Conservation (phyloP, 1,139 yeast genomes). For the Yamadazyma atlantica region DNA sequence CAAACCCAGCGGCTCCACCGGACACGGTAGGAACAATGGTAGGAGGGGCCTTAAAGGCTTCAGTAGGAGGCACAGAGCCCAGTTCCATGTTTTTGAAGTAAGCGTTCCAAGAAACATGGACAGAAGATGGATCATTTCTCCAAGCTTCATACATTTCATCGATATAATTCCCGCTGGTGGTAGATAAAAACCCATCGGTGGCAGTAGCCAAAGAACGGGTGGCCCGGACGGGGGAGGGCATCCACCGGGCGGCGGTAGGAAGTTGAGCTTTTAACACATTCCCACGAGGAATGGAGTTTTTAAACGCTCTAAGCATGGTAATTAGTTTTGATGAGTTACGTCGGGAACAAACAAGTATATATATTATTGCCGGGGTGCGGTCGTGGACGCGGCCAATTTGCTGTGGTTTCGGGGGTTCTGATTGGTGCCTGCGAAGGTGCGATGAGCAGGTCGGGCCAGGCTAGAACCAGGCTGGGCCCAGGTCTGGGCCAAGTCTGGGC, state of each 20-base stretch:
- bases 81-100: constrained; percentile 88
- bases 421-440: too few species aligned
- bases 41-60: constrained; percentile 90
- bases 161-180: constrained; percentile 86
- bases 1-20: constrained; percentile 65
- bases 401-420: too few species aligned
- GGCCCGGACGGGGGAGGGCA: constrained; percentile 21
- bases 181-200: constrained; percentile 73
- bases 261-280: constrained; percentile 21
- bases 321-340: neutral
- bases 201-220: constrained; percentile 67
- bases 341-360: neutral
- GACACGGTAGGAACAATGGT: constrained; percentile 74
- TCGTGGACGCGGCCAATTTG: too few species aligned
- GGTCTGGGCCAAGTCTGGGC: neutral
- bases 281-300: constrained; percentile 39
- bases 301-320: constrained; percentile 47
- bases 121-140: constrained; percentile 86
- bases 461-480: neutral
- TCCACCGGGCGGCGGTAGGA: neutral
- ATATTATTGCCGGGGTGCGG: neutral
- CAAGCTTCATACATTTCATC: constrained; percentile 98
- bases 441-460: too few species aligned
- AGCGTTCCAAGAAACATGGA: constrained; percentile 95
- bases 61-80: constrained; percentile 63